Evolutionary conservation across 345 rosid genomes (phyloP).

Genomic region (Lenwebbia sp.): DNA sequence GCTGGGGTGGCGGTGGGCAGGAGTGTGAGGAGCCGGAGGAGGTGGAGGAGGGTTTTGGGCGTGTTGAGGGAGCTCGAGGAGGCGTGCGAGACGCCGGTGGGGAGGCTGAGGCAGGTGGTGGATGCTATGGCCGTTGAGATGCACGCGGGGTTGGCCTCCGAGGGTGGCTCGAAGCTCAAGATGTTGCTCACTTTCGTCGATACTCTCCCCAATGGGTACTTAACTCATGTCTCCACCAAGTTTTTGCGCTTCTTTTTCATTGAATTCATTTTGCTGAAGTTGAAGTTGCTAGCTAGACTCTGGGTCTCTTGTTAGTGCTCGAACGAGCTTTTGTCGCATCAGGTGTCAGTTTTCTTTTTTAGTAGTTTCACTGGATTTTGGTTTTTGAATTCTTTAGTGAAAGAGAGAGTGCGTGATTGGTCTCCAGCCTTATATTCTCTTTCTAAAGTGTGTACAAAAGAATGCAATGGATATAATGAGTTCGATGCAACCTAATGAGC

Average conservation of each 20-base stretch:
- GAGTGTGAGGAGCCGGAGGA: constrained; percentile 58
- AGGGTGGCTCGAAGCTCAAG: constrained; percentile 96
- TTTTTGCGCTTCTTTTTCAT: neutral
- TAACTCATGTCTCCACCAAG: neutral
- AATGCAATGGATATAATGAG: neutral
- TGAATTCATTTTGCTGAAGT: neutral
- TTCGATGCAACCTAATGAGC: neutral
- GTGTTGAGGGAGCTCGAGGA: constrained; percentile 74
- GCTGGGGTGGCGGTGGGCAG: constrained; percentile 76
- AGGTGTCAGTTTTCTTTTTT: neutral
- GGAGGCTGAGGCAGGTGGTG: constrained; percentile 66
- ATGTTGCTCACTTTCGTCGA: constrained; percentile 88
- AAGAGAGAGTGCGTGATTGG: neutral
- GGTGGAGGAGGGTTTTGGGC: constrained; percentile 69
- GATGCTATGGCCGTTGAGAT: constrained; percentile 96
- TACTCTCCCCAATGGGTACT: constrained; percentile 57
- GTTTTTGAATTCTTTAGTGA: neutral
- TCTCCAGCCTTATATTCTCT: neutral
- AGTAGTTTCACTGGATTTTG: neutral
- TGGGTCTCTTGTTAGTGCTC: neutral
- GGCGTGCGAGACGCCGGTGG: constrained; percentile 60
- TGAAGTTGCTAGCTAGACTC: neutral
- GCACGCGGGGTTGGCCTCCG: constrained; percentile 98
- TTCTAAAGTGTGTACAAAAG: neutral
- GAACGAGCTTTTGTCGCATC: neutral